Base-by-base conservation (phyloP, 257 asterid genomes). In the Solanum sejunctum region DNA sequence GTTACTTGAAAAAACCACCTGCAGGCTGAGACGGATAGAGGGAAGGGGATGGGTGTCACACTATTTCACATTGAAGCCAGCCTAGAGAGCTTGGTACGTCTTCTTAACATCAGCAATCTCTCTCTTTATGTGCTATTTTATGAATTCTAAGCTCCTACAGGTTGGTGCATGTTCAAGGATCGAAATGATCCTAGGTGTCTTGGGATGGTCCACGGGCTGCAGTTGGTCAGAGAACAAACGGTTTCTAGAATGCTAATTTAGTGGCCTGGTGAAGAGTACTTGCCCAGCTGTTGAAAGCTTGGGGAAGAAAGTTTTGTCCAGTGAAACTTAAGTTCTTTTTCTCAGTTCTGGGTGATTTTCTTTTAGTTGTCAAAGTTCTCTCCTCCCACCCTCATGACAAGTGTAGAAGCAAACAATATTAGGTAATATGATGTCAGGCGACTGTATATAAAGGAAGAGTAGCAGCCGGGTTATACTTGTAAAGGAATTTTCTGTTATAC, bases 171-270 rank as follows among this genome's bases (percentile, higher is more conserved):
- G 98, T 78, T 87, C 94, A 58, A 92, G 89, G 90, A 88, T 94
- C 88, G 99, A 95, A 86, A 81, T 92, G 75, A 83, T 93, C 61
- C 97, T 95, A 10, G 98, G 99, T 67, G 97, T 95, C 71, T 84
- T 94, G 89, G 98, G 95, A 75, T 95, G 99, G 99, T 95, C 97
- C 36, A 90, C 93, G 2, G 99, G 99, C 52, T 95, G 99, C 94
- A 95, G 98, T 89, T 92, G 93, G 98, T 92, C 89, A 86, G 89
- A 92, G 91, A 85, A 88, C 85, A 93, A 84, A 83, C 90, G 86
- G 86, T 82, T 91, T 83, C 89, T 88, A 23, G 99, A 95, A 88
- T 91, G 94, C 87, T 93, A 91, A 75, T 73, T 72, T 64, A 15
- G 28, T 80, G 81, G 36, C 71, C 57, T 83, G 73, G 58, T 77